phyloP scores from a whole-genome alignment of 2,329 filamentous ascomycete genomes.

The Colletotrichum incanum region DNA sequence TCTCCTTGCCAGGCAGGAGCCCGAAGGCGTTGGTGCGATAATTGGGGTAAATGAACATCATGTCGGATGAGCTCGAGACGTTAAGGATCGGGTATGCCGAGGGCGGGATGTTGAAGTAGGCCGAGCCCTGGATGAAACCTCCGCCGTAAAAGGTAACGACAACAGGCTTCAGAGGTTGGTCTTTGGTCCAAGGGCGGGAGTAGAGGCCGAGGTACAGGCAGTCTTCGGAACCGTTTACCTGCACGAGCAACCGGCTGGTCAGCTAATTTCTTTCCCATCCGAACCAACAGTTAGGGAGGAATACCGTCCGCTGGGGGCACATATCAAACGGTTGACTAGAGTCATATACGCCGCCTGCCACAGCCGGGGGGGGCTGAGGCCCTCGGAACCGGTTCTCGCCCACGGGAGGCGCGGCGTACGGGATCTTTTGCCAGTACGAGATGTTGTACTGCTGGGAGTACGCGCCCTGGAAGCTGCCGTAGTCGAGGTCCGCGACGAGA shows the following conservation, averaged over 20 bases:
- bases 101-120: slow-evolving; percentile 69
- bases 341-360: slow-evolving; percentile 67
- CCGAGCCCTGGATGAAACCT: slow-evolving; percentile 72
- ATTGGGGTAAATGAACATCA: slow-evolving; percentile 63
- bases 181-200: slow-evolving; percentile 67
- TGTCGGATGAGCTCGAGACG: slow-evolving; percentile 65
- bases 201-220: slow-evolving; percentile 75
- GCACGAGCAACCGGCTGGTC: background rate
- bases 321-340: slow-evolving; percentile 70
- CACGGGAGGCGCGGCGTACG: slow-evolving; percentile 72
- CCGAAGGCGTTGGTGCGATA: slow-evolving; percentile 73
- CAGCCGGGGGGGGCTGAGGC: slow-evolving; percentile 68
- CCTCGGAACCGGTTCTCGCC: slow-evolving; percentile 73
- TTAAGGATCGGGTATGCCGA: slow-evolving; percentile 72
- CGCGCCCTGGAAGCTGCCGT: slow-evolving; percentile 67
- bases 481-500: slow-evolving; percentile 55
- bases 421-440: slow-evolving; percentile 73
- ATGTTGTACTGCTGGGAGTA: slow-evolving; percentile 69
- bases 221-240: slow-evolving; percentile 70
- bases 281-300: background rate
- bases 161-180: slow-evolving; percentile 66
- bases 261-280: background rate
- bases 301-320: slow-evolving; percentile 70
- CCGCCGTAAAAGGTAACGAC: slow-evolving; percentile 74
- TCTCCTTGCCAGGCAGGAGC: slow-evolving; percentile 65